Conservation (phyloP, 257 asterid species). For the Paulownia fortunei region DNA sequence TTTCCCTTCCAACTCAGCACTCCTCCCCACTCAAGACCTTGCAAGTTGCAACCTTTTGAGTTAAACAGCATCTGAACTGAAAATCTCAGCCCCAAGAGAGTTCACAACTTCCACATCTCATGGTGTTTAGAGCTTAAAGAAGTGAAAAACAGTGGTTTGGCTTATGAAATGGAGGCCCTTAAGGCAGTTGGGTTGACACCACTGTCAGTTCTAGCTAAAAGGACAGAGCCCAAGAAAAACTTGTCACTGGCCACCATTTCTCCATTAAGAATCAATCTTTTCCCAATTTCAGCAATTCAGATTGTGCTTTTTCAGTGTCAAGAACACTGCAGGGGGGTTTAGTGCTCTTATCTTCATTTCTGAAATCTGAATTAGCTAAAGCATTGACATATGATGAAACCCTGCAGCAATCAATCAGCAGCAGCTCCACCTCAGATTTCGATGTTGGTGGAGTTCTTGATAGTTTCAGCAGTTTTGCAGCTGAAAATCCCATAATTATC, state of each 20-base stretch:
- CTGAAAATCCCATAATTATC: conserved; percentile 67
- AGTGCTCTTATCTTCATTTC: conserved; percentile 59
- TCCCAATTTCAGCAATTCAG: conserved; percentile 6
- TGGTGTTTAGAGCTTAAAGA: conserved; percentile 31
- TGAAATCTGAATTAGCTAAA: conserved; percentile 58
- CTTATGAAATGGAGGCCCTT: conserved; percentile 93
- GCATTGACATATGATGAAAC: conserved; percentile 89
- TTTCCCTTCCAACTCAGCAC: conserved; percentile 40
- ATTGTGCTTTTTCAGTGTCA: conserved; percentile 27
- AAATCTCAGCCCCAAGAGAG: conserved; percentile 34
- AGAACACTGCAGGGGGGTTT: conserved; percentile 60
- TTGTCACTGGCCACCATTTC: conserved; percentile 37
- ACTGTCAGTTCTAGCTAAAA: conserved; percentile 75
- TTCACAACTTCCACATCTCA: conserved; percentile 20
- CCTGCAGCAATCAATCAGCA: conserved; percentile 58
- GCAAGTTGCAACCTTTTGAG: conserved; percentile 31
- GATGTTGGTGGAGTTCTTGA: conserved; percentile 61
- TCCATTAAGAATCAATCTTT: conserved; percentile 49
- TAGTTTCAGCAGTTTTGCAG: conserved; percentile 51
- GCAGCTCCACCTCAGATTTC: conserved; percentile 47
- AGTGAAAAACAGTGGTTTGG: conserved; percentile 31
- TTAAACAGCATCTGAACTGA: not conserved
- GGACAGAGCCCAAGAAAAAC: conserved; percentile 55
- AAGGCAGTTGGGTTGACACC: conserved; percentile 78
- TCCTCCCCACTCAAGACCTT: not conserved